Conservation (phyloP, 306 rosid genomes). For the Aeschynomene evenia region DNA sequence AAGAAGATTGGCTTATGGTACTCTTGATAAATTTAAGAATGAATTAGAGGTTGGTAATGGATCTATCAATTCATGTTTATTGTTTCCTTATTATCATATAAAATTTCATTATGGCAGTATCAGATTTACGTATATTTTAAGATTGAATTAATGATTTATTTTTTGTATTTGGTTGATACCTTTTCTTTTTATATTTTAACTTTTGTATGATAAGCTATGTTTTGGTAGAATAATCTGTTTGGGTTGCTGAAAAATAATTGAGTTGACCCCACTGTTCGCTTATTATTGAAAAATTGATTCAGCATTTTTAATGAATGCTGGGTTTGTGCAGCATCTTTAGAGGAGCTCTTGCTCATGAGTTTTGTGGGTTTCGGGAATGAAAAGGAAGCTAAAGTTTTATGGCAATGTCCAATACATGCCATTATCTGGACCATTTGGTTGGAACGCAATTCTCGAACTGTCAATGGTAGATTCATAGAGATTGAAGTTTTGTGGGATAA, state of each 20-base stretch:
- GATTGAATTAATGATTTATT: neutral
- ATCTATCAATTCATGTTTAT: slow-evolving; percentile 13
- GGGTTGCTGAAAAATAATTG: slow-evolving; percentile 7
- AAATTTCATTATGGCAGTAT: slow-evolving; percentile 25
- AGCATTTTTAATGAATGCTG: too few species aligned
- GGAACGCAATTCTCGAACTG: too few species aligned
- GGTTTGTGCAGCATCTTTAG: too few species aligned
- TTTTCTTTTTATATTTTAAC: neutral
- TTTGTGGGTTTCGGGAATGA: too few species aligned
- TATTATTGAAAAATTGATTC: too few species aligned
- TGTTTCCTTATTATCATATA: slow-evolving; percentile 17
- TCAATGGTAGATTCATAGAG: too few species aligned
- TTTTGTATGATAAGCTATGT: neutral
- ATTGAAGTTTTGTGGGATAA: too few species aligned
- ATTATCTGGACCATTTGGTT: too few species aligned
- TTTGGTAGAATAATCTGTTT: slow-evolving; percentile 17
- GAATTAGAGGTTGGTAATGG: slow-evolving; percentile 61
- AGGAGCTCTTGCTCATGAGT: too few species aligned
- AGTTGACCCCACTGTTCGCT: too few species aligned
- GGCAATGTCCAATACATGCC: too few species aligned
- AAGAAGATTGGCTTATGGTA: slow-evolving; percentile 69
- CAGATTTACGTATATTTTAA: neutral
- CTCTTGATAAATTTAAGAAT: slow-evolving; percentile 57
- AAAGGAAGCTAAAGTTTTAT: too few species aligned
- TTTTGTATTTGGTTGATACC: neutral